Evolutionary conservation across 139 green algal genomes (phyloP).

Genomic region (Chlorella sorokiniana): DNA sequence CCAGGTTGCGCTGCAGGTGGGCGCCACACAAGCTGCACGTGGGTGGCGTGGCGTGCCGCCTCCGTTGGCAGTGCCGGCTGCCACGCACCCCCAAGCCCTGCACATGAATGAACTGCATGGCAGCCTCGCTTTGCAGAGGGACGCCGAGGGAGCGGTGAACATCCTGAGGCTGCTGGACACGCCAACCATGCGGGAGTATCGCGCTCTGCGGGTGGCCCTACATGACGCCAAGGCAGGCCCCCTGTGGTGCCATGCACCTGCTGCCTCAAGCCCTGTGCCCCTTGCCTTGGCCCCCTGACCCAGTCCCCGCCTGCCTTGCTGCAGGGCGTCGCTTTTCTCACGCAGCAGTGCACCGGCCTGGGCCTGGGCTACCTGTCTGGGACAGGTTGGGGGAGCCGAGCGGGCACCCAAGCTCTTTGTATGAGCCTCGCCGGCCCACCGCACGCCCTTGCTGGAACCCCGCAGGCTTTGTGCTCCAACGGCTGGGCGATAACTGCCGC

Average conservation of each 20-base stretch:
- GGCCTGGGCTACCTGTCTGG: constrained; percentile 5
- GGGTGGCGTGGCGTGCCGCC: too few species aligned
- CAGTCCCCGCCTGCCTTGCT: not conserved
- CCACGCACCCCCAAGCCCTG: not conserved
- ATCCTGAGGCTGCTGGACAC: not conserved
- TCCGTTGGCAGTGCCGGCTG: not conserved
- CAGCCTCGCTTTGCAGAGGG: not conserved
- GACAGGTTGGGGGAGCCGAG: not conserved
- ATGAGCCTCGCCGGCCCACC: not conserved
- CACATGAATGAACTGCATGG: not conserved
- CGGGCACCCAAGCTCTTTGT: not conserved
- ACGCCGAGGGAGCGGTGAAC: constrained; percentile 7
- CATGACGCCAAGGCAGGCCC: not conserved
- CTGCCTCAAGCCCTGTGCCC: not conserved
- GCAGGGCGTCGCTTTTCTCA: constrained; percentile 10
- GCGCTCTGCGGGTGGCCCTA: not conserved
- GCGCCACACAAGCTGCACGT: too few species aligned
- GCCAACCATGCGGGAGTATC: not conserved
- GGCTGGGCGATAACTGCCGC: not conserved
- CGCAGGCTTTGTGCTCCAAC: constrained; percentile 8
- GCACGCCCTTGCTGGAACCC: too few species aligned
- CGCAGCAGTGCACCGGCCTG: not conserved
- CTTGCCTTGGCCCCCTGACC: not conserved
- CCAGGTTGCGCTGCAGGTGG: not conserved
- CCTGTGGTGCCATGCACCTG: not conserved